Evolutionary conservation across 108 stramenopile species (phyloP).

Genomic region (Conticribra guillardii): DNA sequence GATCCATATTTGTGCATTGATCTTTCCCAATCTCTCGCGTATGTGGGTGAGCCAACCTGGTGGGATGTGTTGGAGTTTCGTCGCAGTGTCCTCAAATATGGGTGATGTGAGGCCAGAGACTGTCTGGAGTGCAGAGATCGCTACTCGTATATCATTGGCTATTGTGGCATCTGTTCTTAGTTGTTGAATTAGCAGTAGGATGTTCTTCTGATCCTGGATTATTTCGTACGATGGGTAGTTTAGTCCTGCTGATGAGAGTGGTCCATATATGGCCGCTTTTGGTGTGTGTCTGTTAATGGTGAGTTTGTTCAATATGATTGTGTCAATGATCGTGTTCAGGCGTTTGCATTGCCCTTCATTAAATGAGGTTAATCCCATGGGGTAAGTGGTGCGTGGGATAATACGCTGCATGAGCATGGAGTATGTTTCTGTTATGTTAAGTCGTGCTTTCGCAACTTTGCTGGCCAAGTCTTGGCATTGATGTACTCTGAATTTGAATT

Average conservation of each 20-base stretch:
- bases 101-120: slow-evolving; percentile 1
- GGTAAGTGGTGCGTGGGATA: not conserved
- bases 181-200: not conserved
- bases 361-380: slow-evolving; percentile 1
- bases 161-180: not conserved
- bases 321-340: not conserved
- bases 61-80: not conserved
- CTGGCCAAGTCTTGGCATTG: no score
- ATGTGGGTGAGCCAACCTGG: not conserved
- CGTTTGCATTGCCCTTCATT: not conserved
- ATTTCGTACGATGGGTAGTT: not conserved
- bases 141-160: not conserved
- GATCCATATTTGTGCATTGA: slow-evolving; percentile 4
- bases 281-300: not conserved
- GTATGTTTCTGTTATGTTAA: no score
- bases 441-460: no score
- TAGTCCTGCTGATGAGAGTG: slow-evolving; percentile 6
- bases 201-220: no score
- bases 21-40: not conserved
- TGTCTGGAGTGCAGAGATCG: not conserved
- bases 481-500: no score
- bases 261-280: not conserved
- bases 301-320: not conserved
- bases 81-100: not conserved
- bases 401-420: no score